Conservation (phyloP, 2,329 filamentous ascomycete species). For the Neoarthrinium moseri region DNA sequence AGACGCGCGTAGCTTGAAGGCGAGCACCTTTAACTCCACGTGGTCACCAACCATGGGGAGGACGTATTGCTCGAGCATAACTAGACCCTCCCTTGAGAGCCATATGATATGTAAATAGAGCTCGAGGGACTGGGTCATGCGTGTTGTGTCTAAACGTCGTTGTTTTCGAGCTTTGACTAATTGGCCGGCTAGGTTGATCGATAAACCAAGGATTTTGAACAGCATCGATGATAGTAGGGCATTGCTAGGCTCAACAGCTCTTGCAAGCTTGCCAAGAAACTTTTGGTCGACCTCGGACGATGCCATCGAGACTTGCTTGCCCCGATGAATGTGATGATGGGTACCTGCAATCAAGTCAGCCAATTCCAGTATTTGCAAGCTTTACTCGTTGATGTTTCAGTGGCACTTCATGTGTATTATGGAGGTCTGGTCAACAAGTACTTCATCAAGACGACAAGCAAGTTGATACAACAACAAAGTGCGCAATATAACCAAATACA, state of each 20-base stretch:
- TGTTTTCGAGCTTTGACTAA: constrained; percentile 81
- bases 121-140: constrained; percentile 75
- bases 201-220: constrained; percentile 88
- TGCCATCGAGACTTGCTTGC: constrained; percentile 68
- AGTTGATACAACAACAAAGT: too few relatives aligned
- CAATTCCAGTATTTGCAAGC: too few relatives aligned
- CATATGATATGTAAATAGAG: constrained; percentile 89
- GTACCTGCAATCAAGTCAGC: not conserved
- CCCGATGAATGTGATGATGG: too few relatives aligned
- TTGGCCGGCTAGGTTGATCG: constrained; percentile 81
- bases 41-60: constrained; percentile 79
- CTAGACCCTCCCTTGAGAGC: constrained; percentile 87
- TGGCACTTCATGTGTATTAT: too few relatives aligned
- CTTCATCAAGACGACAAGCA: too few relatives aligned
- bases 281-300: constrained; percentile 97
- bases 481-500: too few relatives aligned
- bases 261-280: constrained; percentile 86
- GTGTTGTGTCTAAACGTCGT: constrained; percentile 76
- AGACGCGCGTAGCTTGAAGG: constrained; percentile 87
- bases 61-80: constrained; percentile 84
- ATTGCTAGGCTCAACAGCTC: constrained; percentile 73
- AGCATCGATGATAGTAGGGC: constrained; percentile 78
- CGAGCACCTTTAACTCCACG: constrained; percentile 82
- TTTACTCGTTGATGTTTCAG: too few relatives aligned
- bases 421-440: too few relatives aligned